Evolutionary conservation across 2,329 filamentous ascomycete species (phyloP), one percentile per base, ranked within the genome.

Genomic region (Fusarium nanum): DNA sequence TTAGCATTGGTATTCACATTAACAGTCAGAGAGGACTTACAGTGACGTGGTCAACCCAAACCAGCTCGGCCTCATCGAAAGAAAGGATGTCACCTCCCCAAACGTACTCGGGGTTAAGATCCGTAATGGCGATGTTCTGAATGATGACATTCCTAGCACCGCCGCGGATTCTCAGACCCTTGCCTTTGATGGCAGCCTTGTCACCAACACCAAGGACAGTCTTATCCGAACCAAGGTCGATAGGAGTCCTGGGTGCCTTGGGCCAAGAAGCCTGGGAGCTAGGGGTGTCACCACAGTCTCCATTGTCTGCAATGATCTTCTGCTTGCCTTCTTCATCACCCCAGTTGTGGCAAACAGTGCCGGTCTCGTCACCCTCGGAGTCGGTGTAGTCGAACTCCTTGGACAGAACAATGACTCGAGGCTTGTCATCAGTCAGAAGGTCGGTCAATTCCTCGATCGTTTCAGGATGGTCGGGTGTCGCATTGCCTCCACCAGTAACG

Each of bases 391-490:
- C 52, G 5, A 46, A 55, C 12, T 45, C 41, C 18, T 46, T 45
- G 8, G 41, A 45, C 12, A 55, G 9, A 7, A 55, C 41, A 20
- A 55, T 55, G 6, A 55, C 41, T 9, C 52, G 27, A 10, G 52
- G 40, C 11, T 32, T 25, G 28, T 32, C 12, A 18, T 55, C 52
- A 14, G 22, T 46, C 16, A 55, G 52, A 10, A 46, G 22, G 7
- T 45, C 18, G 22, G 52, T 46, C 20, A 46, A 83, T 83, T 91
- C 81, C 28, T 79, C 82, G 44, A 77, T 88, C 46, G 82, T 85
- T 16, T 76, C 79, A 9, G 87, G 88, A 68, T 87, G 85, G 12
- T 85, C 86, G n/a, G 86, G 77, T 2, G 32, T 41, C 5, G 85
- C 87, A 63, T 73, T 81, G 56, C 49, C 49, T 14, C 49, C 49